phyloP scores from a whole-genome alignment of 2,329 filamentous ascomycete genomes.

The Cytospora piceicola region DNA sequence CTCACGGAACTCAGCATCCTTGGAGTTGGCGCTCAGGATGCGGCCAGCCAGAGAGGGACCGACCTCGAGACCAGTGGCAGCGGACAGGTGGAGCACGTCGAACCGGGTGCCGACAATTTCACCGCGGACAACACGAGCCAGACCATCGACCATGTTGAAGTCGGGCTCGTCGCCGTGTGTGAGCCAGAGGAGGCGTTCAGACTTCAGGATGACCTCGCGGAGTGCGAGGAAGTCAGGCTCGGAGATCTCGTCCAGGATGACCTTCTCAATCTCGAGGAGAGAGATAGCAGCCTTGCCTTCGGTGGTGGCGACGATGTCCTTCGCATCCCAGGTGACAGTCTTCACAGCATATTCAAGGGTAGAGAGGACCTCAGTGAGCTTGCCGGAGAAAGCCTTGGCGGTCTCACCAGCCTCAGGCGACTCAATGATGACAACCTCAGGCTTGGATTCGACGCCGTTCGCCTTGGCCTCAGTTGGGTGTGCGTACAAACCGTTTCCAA shows the following conservation, averaged over 20 bases:
- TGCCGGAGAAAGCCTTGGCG: conserved; percentile 15
- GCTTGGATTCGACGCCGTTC: conserved; percentile 18
- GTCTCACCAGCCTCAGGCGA: conserved; percentile 12
- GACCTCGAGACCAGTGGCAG: conserved; percentile 14
- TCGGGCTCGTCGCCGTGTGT: conserved; percentile 25
- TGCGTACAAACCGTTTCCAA: conserved; percentile 19
- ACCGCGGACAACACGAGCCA: conserved; percentile 22
- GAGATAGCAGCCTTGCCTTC: conserved; percentile 21
- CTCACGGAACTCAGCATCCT: conserved; percentile 21
- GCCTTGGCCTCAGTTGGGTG: conserved; percentile 18
- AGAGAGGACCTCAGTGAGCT: conserved; percentile 20
- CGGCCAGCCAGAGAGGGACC: conserved; percentile 21
- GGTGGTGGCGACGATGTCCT: conserved; percentile 16
- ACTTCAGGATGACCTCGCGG: conserved; percentile 21
- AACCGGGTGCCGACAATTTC: conserved; percentile 23
- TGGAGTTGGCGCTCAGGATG: conserved; percentile 22
- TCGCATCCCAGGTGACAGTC: conserved; percentile 17
- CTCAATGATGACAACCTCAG: conserved; percentile 27
- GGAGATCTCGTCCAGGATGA: conserved; percentile 22
- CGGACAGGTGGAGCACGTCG: conserved; percentile 23
- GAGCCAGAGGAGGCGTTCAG: conserved; percentile 24
- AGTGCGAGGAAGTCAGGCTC: conserved; percentile 22
- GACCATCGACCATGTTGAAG: conserved; percentile 26
- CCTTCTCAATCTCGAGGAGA: conserved; percentile 25
- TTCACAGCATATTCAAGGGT: conserved; percentile 20